phyloP scores from a whole-genome alignment of 1,284 basidiomycete species.

The Puccinia novopanici region DNA sequence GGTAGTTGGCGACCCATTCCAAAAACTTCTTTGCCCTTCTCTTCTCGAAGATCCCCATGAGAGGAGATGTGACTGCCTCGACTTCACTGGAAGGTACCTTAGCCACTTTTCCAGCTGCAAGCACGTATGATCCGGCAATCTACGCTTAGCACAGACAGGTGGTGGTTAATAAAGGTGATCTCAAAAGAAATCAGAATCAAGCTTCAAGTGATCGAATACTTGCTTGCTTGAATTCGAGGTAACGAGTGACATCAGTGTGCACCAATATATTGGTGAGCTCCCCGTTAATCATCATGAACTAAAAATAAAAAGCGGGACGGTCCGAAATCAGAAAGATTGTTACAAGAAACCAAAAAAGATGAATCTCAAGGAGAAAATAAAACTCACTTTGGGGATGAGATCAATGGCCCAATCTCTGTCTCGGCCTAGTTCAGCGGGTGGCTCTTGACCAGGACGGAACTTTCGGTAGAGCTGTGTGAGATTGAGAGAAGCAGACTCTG shows the following conservation, averaged over 20 bases:
- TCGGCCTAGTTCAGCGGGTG: constrained; percentile 73
- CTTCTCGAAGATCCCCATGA: constrained; percentile 99
- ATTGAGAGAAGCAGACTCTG: constrained; percentile 94
- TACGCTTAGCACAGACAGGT: background rate
- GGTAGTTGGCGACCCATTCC: constrained; percentile 93
- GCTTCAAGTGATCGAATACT: background rate
- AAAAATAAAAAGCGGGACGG: constrained; percentile 57
- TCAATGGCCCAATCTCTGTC: constrained; percentile 95
- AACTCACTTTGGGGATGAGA: constrained; percentile 66
- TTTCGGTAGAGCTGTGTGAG: constrained; percentile 97
- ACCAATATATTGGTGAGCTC: constrained; percentile 98
- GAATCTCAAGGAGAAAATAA: background rate
- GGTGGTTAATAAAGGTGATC: background rate
- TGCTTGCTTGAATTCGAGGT: constrained; percentile 96
- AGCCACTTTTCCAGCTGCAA: constrained; percentile 92
- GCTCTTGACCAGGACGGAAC: constrained; percentile 68
- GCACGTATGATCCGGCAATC: constrained; percentile 96
- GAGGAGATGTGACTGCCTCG: constrained; percentile 88
- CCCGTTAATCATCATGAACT: constrained; percentile 97
- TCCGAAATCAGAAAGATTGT: constrained; percentile 1
- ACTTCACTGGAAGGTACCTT: constrained; percentile 98
- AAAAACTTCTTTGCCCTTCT: constrained; percentile 98
- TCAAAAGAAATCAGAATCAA: background rate
- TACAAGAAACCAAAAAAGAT: background rate
- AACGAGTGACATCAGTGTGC: constrained; percentile 97